Evolutionary conservation across 805 yeast genomes (phyloP).

Genomic region (Wickerhamomyces tratensis): DNA sequence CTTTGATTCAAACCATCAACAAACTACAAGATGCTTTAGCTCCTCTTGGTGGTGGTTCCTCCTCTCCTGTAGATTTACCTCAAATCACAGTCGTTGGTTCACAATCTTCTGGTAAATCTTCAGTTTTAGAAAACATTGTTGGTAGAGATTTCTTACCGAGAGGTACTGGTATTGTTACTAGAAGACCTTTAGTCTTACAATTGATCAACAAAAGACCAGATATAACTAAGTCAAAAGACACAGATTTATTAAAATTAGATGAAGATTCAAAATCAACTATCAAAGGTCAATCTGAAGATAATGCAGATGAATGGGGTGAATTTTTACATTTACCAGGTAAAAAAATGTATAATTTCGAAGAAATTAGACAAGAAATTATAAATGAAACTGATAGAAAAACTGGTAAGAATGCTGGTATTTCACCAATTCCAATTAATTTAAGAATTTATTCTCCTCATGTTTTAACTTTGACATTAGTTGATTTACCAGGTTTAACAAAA

Average conservation of each 20-base stretch:
- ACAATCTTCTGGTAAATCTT: conserved; percentile 82
- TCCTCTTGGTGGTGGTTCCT: conserved; percentile 72
- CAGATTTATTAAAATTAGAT: conserved; percentile 26
- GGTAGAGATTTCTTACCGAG: conserved; percentile 88
- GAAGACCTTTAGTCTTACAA: conserved; percentile 81
- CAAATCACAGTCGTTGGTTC: conserved; percentile 95
- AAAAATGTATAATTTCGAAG: conserved; percentile 79
- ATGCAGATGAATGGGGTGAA: conserved; percentile 92
- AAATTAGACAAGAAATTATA: conserved; percentile 84
- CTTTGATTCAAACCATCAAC: conserved; percentile 66
- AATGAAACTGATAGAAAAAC: conserved; percentile 83
- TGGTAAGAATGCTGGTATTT: conserved; percentile 80
- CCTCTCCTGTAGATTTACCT: conserved; percentile 81
- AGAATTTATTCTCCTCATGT: conserved; percentile 93
- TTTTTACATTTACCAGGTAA: conserved; percentile 87
- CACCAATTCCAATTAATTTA: conserved; percentile 86
- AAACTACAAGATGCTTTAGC: conserved; percentile 82
- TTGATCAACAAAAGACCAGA: conserved; percentile 58
- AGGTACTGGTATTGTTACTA: conserved; percentile 88
- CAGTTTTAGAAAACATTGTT: conserved; percentile 83
- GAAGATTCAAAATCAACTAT: conserved; percentile 37
- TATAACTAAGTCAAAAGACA: conserved; percentile 11
- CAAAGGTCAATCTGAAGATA: conserved; percentile 51
- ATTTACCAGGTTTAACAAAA: conserved; percentile 94
- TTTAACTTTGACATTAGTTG: conserved; percentile 86